Percentiles rank a stretch among this genome's conserved stretches.
Evolutionary conservation across 83 land plant species (phyloP).

Genomic region (Thuja plicata): DNA sequence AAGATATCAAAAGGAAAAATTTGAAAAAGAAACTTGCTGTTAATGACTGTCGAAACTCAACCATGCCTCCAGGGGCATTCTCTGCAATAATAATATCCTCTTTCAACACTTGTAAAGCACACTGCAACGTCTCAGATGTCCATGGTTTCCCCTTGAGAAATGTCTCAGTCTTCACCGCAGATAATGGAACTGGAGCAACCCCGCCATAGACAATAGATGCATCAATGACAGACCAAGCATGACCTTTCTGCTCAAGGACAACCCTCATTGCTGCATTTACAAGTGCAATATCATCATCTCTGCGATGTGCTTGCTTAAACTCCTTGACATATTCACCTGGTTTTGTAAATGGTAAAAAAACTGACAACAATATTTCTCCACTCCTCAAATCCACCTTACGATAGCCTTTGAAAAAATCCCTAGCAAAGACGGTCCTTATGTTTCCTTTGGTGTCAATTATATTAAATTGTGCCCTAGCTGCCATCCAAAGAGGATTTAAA

Average conservation of each 20-base stretch:
- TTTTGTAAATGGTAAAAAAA: constrained; percentile 88
- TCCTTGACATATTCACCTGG: constrained; percentile 92
- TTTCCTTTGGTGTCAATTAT: constrained; percentile 55
- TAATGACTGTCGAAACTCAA: constrained; percentile 82
- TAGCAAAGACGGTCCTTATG: constrained; percentile 56
- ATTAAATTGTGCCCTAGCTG: constrained; percentile 73
- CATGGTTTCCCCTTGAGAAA: constrained; percentile 75
- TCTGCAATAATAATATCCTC: constrained; percentile 67
- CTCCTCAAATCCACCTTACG: constrained; percentile 79
- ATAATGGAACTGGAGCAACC: constrained; percentile 74
- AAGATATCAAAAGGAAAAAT: constrained; percentile 66
- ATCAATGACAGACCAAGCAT: constrained; percentile 63
- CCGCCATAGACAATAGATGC: constrained; percentile 91
- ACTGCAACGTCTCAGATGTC: constrained; percentile 52
- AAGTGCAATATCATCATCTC: constrained; percentile 98
- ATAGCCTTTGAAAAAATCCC: constrained; percentile 85
- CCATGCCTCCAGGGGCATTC: constrained; percentile 99
- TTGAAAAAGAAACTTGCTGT: constrained; percentile 93
- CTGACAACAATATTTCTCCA: constrained; percentile 70
- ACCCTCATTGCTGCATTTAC: constrained; percentile 98
- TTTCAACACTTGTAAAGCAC: constrained; percentile 46
- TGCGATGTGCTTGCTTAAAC: constrained; percentile 95
- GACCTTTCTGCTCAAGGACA: constrained; percentile 42
- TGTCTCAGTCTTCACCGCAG: constrained; percentile 57
- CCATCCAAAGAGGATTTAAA: constrained; percentile 98